phyloP scores from a whole-genome alignment of 2,329 filamentous ascomycete species.

The Scopulariopsis brevicaulis region DNA sequence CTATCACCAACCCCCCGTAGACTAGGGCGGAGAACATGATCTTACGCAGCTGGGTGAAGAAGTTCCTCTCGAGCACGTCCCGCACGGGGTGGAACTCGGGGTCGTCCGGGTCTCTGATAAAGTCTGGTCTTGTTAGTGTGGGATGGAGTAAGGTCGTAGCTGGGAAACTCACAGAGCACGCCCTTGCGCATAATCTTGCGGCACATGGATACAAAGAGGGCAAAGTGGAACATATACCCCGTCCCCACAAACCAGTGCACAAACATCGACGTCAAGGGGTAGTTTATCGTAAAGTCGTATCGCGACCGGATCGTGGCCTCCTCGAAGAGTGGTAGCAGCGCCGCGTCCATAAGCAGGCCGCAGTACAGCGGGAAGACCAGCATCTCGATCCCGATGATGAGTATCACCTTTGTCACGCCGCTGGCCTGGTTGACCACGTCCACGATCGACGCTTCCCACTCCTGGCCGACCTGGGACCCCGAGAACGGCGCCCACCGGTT shows the following conservation, averaged over 20 bases:
- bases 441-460: slow-evolving; percentile 66
- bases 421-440: slow-evolving; percentile 86
- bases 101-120: slow-evolving; percentile 95
- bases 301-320: slow-evolving; percentile 67
- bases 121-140: slow-evolving; percentile 43
- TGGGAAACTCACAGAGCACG: slow-evolving; percentile 64
- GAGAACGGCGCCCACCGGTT: slow-evolving; percentile 61
- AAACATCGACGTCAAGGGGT: slow-evolving; percentile 84
- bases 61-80: slow-evolving; percentile 86
- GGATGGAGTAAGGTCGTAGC: background rate
- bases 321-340: slow-evolving; percentile 81
- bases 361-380: slow-evolving; percentile 94
- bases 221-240: slow-evolving; percentile 99
- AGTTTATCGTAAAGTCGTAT: slow-evolving; percentile 63
- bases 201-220: slow-evolving; percentile 97
- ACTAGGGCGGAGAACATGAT: slow-evolving; percentile 94
- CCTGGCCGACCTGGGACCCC: slow-evolving; percentile 38
- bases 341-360: slow-evolving; percentile 78
- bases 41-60: slow-evolving; percentile 87
- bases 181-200: slow-evolving; percentile 93
- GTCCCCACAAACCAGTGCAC: slow-evolving; percentile 98
- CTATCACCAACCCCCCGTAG: slow-evolving; percentile 82
- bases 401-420: slow-evolving; percentile 92
- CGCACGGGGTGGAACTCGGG: slow-evolving; percentile 96
- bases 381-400: slow-evolving; percentile 99